Conservation (phyloP, 352 stramenopile genomes). For the Phytophthora constricta region DNA sequence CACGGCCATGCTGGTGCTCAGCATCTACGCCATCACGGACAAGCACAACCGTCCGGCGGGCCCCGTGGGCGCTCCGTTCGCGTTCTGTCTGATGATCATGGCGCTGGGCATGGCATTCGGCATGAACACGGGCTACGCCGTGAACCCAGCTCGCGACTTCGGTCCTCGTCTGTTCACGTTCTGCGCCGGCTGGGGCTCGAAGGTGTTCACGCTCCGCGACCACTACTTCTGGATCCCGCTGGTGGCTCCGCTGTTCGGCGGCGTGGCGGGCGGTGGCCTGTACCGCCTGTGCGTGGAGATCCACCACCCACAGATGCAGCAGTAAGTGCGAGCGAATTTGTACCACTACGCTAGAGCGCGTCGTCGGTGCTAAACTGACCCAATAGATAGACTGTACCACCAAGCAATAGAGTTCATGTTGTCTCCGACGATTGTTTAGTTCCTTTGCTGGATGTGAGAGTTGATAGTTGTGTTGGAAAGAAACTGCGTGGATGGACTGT, state of each 20-base stretch:
- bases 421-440: not conserved
- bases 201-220: constrained; percentile 46
- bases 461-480: too few species aligned
- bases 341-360: constrained; percentile 1
- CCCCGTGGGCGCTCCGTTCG: constrained; percentile 35
- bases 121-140: constrained; percentile 37
- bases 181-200: constrained; percentile 47
- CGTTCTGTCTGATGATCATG: constrained; percentile 57
- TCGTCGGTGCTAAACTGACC: not conserved
- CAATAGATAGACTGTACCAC: constrained; percentile 12
- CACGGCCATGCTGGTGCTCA: constrained; percentile 47
- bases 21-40: constrained; percentile 58
- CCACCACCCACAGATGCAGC: constrained; percentile 37
- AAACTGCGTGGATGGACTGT: too few species aligned
- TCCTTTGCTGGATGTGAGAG: not conserved
- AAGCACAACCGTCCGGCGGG: constrained; percentile 46
- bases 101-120: constrained; percentile 66
- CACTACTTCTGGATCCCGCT: constrained; percentile 68
- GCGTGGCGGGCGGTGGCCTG: constrained; percentile 29
- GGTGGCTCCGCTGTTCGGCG: constrained; percentile 44
- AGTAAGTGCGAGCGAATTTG: too few species aligned
- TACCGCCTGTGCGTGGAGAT: constrained; percentile 49
- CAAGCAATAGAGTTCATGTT: not conserved
- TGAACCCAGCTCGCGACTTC: constrained; percentile 51
- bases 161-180: constrained; percentile 49